Evolutionary conservation across 2,329 filamentous ascomycete genomes (phyloP).

Genomic region (Colletotrichum siamense): DNA sequence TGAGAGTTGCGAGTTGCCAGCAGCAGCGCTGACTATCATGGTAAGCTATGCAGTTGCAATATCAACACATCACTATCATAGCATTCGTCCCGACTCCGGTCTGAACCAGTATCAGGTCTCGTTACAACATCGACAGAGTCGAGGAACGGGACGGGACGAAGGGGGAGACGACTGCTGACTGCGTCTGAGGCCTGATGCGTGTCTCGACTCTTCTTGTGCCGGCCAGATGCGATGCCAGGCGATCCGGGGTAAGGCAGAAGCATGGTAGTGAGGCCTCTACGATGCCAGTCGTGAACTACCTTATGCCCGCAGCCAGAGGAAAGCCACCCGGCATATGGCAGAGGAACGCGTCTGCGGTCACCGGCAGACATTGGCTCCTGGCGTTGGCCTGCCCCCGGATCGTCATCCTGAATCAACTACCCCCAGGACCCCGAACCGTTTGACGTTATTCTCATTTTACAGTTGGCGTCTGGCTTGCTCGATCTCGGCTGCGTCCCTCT

Average conservation of each 20-base stretch:
- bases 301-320: neutral
- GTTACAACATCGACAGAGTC: neutral
- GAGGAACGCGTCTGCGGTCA: conserved; percentile 12
- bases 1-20: conserved; percentile 8
- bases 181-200: neutral
- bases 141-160: neutral
- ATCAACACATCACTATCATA: neutral
- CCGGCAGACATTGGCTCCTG: neutral
- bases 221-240: neutral
- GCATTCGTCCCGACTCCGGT: neutral
- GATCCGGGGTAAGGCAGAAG: neutral
- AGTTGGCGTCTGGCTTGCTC: neutral
- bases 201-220: neutral
- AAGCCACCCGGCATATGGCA: neutral
- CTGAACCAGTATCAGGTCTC: neutral
- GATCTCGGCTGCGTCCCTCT: neutral
- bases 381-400: neutral
- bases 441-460: neutral
- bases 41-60: neutral
- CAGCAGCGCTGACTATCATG: neutral
- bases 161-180: neutral
- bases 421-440: neutral
- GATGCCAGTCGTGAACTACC: neutral
- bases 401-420: neutral
- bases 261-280: neutral